Evolutionary conservation across 2,329 filamentous ascomycete species (phyloP), one percentile per base, ranked within the genome.

Genomic region (Alternaria consortialis): DNA sequence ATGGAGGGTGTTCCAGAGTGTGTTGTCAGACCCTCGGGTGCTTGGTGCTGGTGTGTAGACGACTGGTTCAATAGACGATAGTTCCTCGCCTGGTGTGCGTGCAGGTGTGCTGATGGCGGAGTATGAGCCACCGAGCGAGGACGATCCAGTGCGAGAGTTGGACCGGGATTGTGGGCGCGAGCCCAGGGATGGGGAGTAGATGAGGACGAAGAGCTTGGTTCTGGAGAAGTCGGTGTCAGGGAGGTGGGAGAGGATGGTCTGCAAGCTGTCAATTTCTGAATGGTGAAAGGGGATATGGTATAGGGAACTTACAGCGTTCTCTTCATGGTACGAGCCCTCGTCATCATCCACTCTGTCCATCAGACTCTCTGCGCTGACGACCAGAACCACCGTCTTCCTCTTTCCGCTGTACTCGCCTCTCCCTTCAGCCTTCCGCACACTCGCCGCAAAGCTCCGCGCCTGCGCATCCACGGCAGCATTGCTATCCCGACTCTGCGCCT

Each of bases 121-220:
- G 82, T 93, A 97, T 5, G 93, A 96, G 53, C 92, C 96, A 85
- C 86, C 77, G 83, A 96, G 81, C 77, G 87, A 83, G 80, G 87
- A 80, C 77, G 87, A 77, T 70, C 80, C 68, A 39, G 58, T 51
- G 39, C 58, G 58, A 1, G 57, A 60, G 53, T 56, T 57, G 25
- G 76, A 63, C 53, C 67, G 70, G 3, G 70, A 72, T 73, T 76
- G 73, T 43, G 77, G 79, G 62, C 86, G 83, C 53, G 93, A 90
- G 79, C 93, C 92, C 55, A 97, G 82, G 53, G 87, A 85, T 1
- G 94, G 94, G 3, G 92, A 89, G 79, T 97, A 97, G 74, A 98
- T 94, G 67, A 98, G 85, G 59, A 98, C 86, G 73, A 97, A 96
- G 25, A 97, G 84, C 74, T 92, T 91, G 66, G 90, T 88, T 63